Base-by-base conservation (phyloP, 129 eudicot genomes). In the Flaveria sonorensis region DNA sequence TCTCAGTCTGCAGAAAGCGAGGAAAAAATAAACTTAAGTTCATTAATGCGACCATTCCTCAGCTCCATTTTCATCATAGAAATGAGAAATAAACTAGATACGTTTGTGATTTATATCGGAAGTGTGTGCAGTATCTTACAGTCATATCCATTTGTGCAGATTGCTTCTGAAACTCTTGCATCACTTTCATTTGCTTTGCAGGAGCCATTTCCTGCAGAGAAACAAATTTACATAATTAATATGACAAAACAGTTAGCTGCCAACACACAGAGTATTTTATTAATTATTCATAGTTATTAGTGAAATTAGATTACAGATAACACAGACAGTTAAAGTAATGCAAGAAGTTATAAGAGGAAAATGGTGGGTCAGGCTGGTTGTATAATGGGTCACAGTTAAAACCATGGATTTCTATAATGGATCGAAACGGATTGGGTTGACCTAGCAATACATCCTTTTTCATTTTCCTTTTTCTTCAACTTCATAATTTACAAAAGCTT, bases 101-200 rank as follows among this genome's bases (percentile, higher is more conserved):
- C 2, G 18, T n/a, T 51, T 46, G 28, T 18, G 40, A 57, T 79
- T 15, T 61, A 68, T 16, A 21, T 8, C 1, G 53, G 15, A 77
- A 72, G 45, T 74, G 59, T 70, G 73, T 52, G 74, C 63, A 52
- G n/a, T 70, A 81, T 80, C 96, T 91, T 87, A 94, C 99, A 43
- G 99, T 94, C 99, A 94, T 94, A 85, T 94, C 99, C 97, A 94
- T 91, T 73, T 94, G 99, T 52, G 99, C 99, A 32, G 99, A 94
- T 68, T 94, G 97, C 82, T 77, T 91, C 84, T 94, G 99, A 83
- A 94, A 94, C 4, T 94, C 99, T 85, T 82, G 90, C 70, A 94
- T 84, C 77, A 91, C 86, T 86, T 94, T 91, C 64, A 85, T 83
- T 86, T 94, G 99, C 84, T 91, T 87, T 51, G 93, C 94, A 51